Evolutionary conservation across 805 yeast genomes (phyloP).

Genomic region (Blastobotrys terrestris): DNA sequence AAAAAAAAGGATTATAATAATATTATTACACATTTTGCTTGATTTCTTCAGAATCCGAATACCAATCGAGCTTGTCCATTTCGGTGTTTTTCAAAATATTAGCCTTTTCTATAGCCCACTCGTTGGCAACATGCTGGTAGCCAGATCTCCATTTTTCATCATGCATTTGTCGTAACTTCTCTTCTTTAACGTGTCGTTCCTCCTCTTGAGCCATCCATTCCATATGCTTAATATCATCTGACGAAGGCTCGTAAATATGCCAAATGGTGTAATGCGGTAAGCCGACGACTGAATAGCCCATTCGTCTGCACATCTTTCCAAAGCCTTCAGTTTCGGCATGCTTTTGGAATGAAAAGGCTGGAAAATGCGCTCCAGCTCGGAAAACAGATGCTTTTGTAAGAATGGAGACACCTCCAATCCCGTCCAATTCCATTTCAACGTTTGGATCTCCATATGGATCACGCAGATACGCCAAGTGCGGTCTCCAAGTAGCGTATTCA

Average conservation of each 20-base stretch:
- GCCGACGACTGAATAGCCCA: conserved; percentile 86
- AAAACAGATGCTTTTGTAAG: conserved; percentile 82
- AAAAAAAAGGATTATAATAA: background rate
- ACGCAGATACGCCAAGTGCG: conserved; percentile 89
- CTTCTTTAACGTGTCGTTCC: conserved; percentile 33
- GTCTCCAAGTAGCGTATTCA: conserved; percentile 97
- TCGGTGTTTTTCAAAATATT: conserved; percentile 75
- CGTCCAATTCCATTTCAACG: conserved; percentile 88
- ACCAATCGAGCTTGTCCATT: conserved; percentile 20
- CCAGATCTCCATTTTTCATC: conserved; percentile 60
- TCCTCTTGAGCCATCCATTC: conserved; percentile 41
- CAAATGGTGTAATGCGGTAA: conserved; percentile 94
- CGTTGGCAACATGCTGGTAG: conserved; percentile 64
- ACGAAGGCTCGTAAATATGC: conserved; percentile 95
- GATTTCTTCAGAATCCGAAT: conserved; percentile 11
- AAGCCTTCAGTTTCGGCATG: conserved; percentile 99
- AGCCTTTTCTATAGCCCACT: conserved; percentile 68
- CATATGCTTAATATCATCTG: conserved; percentile 79
- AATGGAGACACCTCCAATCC: conserved; percentile 96
- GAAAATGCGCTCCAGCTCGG: conserved; percentile 85
- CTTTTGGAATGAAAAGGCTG: conserved; percentile 91
- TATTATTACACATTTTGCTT: background rate
- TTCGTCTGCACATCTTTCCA: conserved; percentile 80
- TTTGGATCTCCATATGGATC: conserved; percentile 89
- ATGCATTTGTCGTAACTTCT: conserved; percentile 28